Percentiles rank a stretch among this genome's conserved stretches.
Conservation (phyloP, 2,329 filamentous ascomycete species). For the Chrysoporthe puriensis region DNA sequence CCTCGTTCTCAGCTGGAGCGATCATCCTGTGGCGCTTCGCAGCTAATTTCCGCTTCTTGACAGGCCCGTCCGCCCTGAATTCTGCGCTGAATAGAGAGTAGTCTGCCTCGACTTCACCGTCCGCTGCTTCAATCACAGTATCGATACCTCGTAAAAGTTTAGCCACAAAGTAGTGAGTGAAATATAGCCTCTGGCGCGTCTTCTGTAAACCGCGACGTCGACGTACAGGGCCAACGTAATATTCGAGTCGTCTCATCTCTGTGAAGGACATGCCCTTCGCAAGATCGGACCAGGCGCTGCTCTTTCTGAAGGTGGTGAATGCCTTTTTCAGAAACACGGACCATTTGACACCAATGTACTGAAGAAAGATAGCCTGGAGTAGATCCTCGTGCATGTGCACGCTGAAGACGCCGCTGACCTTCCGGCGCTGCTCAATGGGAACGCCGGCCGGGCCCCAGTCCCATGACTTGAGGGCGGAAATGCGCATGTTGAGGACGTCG, state of each 20-base stretch:
- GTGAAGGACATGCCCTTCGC: slow-evolving; percentile 36
- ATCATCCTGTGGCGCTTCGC: too few relatives aligned
- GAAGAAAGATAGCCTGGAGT: slow-evolving; percentile 54
- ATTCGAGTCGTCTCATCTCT: slow-evolving; percentile 37
- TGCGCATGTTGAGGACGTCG: slow-evolving; percentile 57
- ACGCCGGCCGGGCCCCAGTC: slow-evolving; percentile 49
- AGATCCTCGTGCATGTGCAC: slow-evolving; percentile 58
- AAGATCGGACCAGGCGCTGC: slow-evolving; percentile 43
- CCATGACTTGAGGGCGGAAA: slow-evolving; percentile 50
- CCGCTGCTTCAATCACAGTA: slow-evolving; percentile 32
- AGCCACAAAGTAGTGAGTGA: slow-evolving; percentile 50
- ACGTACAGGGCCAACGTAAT: slow-evolving; percentile 41
- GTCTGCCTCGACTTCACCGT: slow-evolving; percentile 47
- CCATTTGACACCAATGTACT: slow-evolving; percentile 53
- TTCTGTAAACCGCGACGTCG: slow-evolving; percentile 35
- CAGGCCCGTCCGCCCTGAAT: neutral
- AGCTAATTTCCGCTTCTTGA: neutral
- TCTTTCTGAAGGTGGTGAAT: slow-evolving; percentile 40
- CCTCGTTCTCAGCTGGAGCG: slow-evolving; percentile 26
- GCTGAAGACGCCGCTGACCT: slow-evolving; percentile 53
- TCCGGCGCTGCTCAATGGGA: slow-evolving; percentile 48
- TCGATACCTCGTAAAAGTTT: slow-evolving; percentile 42
- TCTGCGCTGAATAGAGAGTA: slow-evolving; percentile 25
- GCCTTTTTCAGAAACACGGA: slow-evolving; percentile 47
- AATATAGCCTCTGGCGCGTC: slow-evolving; percentile 39